Percentiles rank a stretch among this genome's conserved stretches.
Conservation (phyloP, 78 protist genomes). For the Mastigamoeba balamuthi region DNA sequence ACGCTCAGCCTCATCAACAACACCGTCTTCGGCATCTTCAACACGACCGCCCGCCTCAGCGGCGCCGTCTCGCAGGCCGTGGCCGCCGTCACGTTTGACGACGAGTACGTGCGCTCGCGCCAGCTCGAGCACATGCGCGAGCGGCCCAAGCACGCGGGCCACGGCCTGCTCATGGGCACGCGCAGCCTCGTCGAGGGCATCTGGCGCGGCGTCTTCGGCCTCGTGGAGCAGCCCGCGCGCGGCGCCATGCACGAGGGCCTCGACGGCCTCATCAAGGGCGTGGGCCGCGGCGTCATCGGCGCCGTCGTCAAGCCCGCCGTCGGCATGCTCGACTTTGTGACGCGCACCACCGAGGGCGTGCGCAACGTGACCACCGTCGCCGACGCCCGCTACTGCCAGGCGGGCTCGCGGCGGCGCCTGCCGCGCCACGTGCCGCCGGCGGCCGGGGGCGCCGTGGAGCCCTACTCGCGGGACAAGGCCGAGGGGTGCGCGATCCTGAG, state of each 20-base stretch:
- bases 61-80: conserved; percentile 37
- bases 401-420: conserved; percentile 8
- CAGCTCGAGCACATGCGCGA: background rate
- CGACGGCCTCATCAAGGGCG: conserved; percentile 69
- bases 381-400: conserved; percentile 8
- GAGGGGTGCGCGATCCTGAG: background rate
- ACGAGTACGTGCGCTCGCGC: conserved; percentile 11
- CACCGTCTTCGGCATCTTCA: conserved; percentile 20
- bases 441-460: background rate
- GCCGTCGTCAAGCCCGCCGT: conserved; percentile 66
- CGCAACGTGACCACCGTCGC: conserved; percentile 28
- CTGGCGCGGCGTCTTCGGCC: conserved; percentile 60
- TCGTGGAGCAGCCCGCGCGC: conserved; percentile 59
- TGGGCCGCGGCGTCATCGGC: conserved; percentile 78
- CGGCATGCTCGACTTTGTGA: conserved; percentile 55
- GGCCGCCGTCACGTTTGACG: conserved; percentile 32
- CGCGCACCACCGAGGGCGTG: conserved; percentile 56
- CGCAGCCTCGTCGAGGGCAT: conserved; percentile 44
- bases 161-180: conserved; percentile 46
- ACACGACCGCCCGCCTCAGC: conserved; percentile 21
- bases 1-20: conserved; percentile 36
- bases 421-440: conserved; percentile 30
- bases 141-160: conserved; percentile 28
- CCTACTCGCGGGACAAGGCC: background rate
- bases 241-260: conserved; percentile 60